A percentile compares a stretch with the other conserved stretches of the same genome.
Evolutionary conservation across 169 alveolate genomes (phyloP).

Genomic region (Plasmodium knowlesi): DNA sequence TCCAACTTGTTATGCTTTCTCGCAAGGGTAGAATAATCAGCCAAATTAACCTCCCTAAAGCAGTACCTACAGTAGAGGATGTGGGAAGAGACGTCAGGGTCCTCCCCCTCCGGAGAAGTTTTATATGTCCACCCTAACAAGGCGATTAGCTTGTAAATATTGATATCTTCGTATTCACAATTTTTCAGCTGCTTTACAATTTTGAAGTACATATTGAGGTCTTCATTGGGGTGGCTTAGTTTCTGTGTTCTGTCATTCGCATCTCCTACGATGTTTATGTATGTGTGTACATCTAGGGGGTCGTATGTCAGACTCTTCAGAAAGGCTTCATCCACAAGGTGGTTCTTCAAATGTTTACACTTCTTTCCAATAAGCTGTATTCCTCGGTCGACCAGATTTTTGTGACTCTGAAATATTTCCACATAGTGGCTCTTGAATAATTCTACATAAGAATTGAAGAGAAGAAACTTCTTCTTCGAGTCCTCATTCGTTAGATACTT

Average conservation of each 20-base stretch:
- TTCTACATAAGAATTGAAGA: constrained; percentile 26
- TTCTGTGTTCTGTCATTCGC: not conserved
- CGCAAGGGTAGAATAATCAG: constrained; percentile 25
- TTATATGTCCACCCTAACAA: constrained; percentile 65
- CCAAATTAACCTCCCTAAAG: constrained; percentile 49
- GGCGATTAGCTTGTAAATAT: constrained; percentile 25
- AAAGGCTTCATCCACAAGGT: constrained; percentile 17
- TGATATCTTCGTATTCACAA: constrained; percentile 13
- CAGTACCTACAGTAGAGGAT: constrained; percentile 50
- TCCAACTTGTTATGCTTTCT: not conserved
- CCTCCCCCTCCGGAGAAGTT: not conserved
- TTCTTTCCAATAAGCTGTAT: constrained; percentile 6
- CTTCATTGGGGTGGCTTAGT: constrained; percentile 6
- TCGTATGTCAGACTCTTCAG: constrained; percentile 31
- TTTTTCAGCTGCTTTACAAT: constrained; percentile 23
- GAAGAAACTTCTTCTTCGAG: constrained; percentile 12
- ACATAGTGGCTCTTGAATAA: constrained; percentile 35
- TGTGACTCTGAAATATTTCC: constrained; percentile 40
- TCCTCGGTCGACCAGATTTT: constrained; percentile 29
- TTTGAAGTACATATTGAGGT: constrained; percentile 46
- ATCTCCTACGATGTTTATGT: constrained; percentile 45
- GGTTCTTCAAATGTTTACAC: not conserved
- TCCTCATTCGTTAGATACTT: constrained; percentile 17
- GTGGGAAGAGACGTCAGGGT: not conserved
- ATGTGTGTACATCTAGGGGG: constrained; percentile 3